These are phyloP conservation scores for Plenodomus biglobosus DNA, from an alignment of 2,329 filamentous ascomycete species.

Conservation along the genomic window DNA sequence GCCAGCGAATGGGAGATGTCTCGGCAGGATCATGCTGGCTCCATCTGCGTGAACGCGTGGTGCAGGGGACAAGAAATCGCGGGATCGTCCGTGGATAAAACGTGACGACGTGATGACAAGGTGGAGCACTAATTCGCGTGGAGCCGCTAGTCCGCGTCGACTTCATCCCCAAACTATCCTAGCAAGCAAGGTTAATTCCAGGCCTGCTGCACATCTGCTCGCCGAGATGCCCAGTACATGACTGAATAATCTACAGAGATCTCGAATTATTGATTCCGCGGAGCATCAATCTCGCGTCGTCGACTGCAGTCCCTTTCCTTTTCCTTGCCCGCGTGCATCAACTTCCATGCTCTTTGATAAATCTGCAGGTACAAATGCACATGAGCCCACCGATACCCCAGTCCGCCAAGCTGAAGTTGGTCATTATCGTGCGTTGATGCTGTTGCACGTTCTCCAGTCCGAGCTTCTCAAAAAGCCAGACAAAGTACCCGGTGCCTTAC, in stretches of 20 bases:
- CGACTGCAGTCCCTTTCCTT: not conserved
- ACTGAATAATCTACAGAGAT: not conserved
- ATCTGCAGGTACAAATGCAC: not conserved
- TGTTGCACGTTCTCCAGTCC: not conserved
- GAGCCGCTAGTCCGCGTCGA: conserved; percentile 23
- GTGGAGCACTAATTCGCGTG: conserved; percentile 15
- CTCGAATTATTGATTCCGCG: not conserved
- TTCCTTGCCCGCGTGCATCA: not conserved
- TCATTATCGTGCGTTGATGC: not conserved
- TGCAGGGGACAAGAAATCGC: conserved; percentile 7
- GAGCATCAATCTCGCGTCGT: not conserved
- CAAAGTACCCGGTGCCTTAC: not conserved
- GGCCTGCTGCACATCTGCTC: not conserved
- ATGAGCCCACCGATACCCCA: not conserved
- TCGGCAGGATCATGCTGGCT: conserved; percentile 4
- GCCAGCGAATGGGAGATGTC: conserved; percentile 17
- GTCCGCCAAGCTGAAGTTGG: not conserved
- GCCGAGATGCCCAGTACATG: too few species aligned
- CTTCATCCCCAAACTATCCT: conserved; percentile 1
- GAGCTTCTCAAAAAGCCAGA: too few species aligned
- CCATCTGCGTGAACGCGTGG: conserved; percentile 22
- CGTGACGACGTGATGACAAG: conserved; percentile 42
- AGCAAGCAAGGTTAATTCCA: conserved; percentile 5
- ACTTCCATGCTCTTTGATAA: not conserved
- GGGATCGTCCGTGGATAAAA: not conserved